Evolutionary conservation across 176 grass and related monocot species (phyloP).

Genomic region (Paspalum notatum): DNA sequence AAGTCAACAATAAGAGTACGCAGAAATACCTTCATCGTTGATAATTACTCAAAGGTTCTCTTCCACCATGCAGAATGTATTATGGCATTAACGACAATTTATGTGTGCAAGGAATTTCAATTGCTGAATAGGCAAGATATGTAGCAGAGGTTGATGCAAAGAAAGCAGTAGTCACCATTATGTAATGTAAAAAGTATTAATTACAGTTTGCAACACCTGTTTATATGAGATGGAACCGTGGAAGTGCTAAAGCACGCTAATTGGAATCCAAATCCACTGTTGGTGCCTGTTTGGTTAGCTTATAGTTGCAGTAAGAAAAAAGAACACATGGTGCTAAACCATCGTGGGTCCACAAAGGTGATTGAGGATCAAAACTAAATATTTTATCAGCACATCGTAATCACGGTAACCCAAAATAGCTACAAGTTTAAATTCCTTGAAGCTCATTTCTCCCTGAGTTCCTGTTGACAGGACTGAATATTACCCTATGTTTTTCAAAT

Average conservation of each 20-base stretch:
- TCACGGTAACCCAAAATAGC: background rate
- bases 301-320: background rate
- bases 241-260: background rate
- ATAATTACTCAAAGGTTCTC: slow-evolving; percentile 4
- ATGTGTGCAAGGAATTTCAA: background rate
- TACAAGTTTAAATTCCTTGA: background rate
- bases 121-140: background rate
- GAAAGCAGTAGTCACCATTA: background rate
- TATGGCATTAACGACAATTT: background rate
- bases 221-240: background rate
- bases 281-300: background rate
- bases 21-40: background rate
- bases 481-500: background rate
- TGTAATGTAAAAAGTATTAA: background rate
- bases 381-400: background rate
- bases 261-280: background rate
- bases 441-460: background rate
- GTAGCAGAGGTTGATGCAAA: background rate
- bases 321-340: background rate
- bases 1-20: background rate
- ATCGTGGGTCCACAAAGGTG: background rate
- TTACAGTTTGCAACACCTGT: background rate
- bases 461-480: background rate
- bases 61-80: background rate
- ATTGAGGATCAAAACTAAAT: background rate